Evolutionary conservation across 2,329 filamentous ascomycete species (phyloP).

Genomic region (Parastagonospora avenae): DNA sequence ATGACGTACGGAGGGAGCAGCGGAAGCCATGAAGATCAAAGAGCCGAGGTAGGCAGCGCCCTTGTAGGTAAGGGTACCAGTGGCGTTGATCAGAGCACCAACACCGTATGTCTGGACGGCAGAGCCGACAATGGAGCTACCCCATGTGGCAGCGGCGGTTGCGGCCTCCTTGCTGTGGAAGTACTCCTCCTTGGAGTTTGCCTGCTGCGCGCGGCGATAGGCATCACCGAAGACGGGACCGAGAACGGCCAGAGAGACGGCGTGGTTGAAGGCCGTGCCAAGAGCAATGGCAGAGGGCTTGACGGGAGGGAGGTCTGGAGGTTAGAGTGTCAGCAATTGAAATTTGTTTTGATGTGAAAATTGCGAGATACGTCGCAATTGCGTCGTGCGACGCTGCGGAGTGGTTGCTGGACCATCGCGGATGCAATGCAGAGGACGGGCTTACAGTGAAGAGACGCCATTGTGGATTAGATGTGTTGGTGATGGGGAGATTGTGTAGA

Average conservation of each 20-base stretch:
- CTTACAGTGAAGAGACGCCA: conserved; percentile 66
- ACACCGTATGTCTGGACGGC: conserved; percentile 89
- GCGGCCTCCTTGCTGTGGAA: conserved; percentile 90
- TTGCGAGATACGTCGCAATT: conserved; percentile 13
- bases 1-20: conserved; percentile 78
- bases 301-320: conserved; percentile 74
- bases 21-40: conserved; percentile 89
- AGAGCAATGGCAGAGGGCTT: conserved; percentile 98
- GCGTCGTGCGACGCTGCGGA: conserved; percentile 5
- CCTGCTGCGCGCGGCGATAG: conserved; percentile 87
- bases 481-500: conserved; percentile 17
- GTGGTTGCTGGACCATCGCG: too few relatives aligned
- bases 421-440: conserved; percentile 12
- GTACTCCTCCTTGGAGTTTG: conserved; percentile 97
- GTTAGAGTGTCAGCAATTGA: conserved; percentile 20
- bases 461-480: conserved; percentile 47
- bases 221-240: conserved; percentile 90
- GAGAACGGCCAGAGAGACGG: conserved; percentile 83
- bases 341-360: conserved; percentile 7
- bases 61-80: conserved; percentile 94
- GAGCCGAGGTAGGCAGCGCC: conserved; percentile 91
- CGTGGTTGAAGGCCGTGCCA: conserved; percentile 95
- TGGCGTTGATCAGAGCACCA: conserved; percentile 84
- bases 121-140: conserved; percentile 86
- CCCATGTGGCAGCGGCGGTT: conserved; percentile 85